These are phyloP conservation scores for Croton laevigatus DNA, from an alignment of 441 rosid genomes.

Conservation along the genomic window DNA sequence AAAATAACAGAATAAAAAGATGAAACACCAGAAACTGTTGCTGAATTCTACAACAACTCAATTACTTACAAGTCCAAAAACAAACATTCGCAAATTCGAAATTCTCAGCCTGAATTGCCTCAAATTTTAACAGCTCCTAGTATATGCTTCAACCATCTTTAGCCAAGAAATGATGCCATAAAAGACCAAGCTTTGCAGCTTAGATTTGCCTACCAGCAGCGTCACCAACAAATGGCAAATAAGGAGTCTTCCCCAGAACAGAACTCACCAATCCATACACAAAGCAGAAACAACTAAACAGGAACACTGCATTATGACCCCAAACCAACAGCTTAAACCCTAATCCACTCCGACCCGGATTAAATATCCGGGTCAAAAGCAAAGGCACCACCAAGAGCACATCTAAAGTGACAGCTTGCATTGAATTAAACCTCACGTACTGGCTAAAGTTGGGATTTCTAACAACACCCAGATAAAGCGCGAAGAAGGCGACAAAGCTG, in stretches of 20 bases:
- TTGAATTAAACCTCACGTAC: conserved; percentile 71
- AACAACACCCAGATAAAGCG: conserved; percentile 60
- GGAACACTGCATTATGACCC: conserved; percentile 66
- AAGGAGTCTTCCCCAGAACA: conserved; percentile 67
- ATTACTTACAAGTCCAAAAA: not conserved
- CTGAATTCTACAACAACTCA: not conserved
- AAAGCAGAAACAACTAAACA: conserved; percentile 67
- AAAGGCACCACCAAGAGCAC: conserved; percentile 69
- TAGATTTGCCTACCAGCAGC: conserved; percentile 77
- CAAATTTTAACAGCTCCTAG: not conserved
- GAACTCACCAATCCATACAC: conserved; percentile 49
- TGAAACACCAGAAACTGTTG: not conserved
- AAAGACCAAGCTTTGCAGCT: conserved; percentile 1
- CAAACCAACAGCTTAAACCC: conserved; percentile 61
- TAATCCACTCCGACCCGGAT: conserved; percentile 53
- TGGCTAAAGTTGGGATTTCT: conserved; percentile 62
- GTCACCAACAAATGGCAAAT: conserved; percentile 75
- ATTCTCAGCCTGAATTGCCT: not conserved
- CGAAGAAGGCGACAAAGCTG: conserved; percentile 81
- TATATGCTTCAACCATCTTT: not conserved
- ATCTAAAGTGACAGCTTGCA: conserved; percentile 90
- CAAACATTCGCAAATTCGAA: not conserved
- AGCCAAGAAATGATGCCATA: not conserved
- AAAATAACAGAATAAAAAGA: not conserved
- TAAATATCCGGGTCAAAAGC: conserved; percentile 55